phyloP scores from a whole-genome alignment of 495 filamentous ascomycete genomes.

The Jackrogersella multiformis region DNA sequence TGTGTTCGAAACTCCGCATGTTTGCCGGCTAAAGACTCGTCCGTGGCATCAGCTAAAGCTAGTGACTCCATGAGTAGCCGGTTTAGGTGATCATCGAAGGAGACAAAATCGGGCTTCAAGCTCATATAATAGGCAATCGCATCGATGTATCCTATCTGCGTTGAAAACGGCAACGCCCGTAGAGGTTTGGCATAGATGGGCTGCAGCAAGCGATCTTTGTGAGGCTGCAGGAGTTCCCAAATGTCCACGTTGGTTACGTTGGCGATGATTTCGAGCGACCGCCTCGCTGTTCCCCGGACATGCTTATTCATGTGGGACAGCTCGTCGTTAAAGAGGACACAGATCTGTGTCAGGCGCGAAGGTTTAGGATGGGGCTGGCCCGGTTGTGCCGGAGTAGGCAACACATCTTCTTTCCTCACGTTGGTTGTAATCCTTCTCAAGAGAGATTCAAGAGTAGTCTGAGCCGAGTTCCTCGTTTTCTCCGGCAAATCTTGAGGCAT shows the following conservation, averaged over 20 bases:
- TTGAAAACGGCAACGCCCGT: constrained; percentile 87
- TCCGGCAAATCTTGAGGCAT: constrained; percentile 92
- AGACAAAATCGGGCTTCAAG: constrained; percentile 83
- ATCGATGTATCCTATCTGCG: constrained; percentile 97
- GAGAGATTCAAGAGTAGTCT: constrained; percentile 80
- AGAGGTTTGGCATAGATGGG: constrained; percentile 96
- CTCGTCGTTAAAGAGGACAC: constrained; percentile 83
- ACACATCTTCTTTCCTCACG: constrained; percentile 78
- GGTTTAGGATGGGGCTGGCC: constrained; percentile 49
- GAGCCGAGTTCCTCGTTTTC: constrained; percentile 80
- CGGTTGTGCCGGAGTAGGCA: constrained; percentile 52
- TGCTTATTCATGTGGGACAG: constrained; percentile 93
- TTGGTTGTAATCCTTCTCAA: constrained; percentile 77
- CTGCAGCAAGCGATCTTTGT: constrained; percentile 83
- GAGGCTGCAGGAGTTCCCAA: constrained; percentile 83
- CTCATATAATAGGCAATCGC: constrained; percentile 93
- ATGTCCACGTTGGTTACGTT: constrained; percentile 78
- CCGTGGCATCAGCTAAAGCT: constrained; percentile 90
- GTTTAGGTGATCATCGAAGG: constrained; percentile 89
- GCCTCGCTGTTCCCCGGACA: constrained; percentile 85
- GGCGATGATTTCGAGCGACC: constrained; percentile 81
- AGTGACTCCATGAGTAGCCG: constrained; percentile 91
- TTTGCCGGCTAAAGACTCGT: constrained; percentile 86
- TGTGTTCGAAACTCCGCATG: constrained; percentile 89
- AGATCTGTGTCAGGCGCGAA: constrained; percentile 73